Evolutionary conservation across 768 basidiomycete species (phyloP), one percentile per base, ranked within the genome.

Genomic region (Hydnomerulius pinastri): DNA sequence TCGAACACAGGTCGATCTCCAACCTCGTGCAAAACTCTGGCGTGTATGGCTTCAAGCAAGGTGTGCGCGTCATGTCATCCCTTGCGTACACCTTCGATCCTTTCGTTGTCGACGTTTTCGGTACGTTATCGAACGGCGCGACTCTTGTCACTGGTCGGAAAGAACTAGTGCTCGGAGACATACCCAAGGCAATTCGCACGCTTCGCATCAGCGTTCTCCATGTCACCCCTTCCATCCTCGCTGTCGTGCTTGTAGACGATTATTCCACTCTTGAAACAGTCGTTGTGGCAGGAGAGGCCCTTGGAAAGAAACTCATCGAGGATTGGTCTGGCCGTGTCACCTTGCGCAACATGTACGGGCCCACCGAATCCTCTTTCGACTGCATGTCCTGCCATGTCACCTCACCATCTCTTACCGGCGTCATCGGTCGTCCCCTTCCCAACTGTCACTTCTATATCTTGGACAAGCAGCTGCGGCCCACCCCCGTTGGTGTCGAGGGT

Each of bases 271-370:
- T 60, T 9, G 24, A 54, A 21, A 56, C 51, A 12, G 46, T 61
- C 18, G 51, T 61, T 4, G 55, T 61, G 50, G 32, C n/a, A n/a
- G n/a, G n/a, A n/a, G n/a, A n/a, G n/a, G n/a, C n/a, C n/a, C n/a
- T n/a, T n/a, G n/a, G n/a, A n/a, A n/a, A n/a, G n/a, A n/a, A n/a
- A n/a, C n/a, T n/a, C n/a, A n/a, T n/a, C n/a, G n/a, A n/a, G n/a
- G 50, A 53, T 17, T 56, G 49, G 51, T 51, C 53, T 10, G 37
- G 40, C 13, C 38, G 32, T 10, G 55, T 60, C 29, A 46, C 40
- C 8, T 30, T 61, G 38, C 53, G 45, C 28, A 61, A 61, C 50
- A 57, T 52, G 48, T 61, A 61, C 29, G 60, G 60, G 8, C 60
- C 60, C 6, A 61, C 60, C 15, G 60, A 61, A 47, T 47, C 60